A percentile compares a stretch with the other conserved stretches of the same genome.
Conservation (phyloP, 768 basidiomycete species). For the Rhodotorula paludigena region DNA sequence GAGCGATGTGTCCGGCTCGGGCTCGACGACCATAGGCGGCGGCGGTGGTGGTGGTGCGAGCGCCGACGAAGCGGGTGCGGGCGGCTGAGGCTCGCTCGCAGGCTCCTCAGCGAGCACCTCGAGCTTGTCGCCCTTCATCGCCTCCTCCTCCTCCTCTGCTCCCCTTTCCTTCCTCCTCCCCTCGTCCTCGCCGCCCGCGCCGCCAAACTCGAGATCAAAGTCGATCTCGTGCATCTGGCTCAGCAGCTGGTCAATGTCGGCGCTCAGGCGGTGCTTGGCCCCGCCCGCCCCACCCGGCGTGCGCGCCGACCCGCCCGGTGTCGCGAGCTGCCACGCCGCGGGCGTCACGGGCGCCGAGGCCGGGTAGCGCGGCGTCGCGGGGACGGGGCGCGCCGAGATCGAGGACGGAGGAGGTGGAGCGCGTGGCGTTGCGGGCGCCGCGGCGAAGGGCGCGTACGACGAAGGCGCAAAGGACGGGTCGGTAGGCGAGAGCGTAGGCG, state of each 20-base stretch:
- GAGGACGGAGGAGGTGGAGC: neutral
- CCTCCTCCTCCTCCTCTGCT: neutral
- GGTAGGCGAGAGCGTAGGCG: no score
- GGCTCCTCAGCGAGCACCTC: neutral
- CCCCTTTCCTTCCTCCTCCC: neutral
- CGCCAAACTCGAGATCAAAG: constrained; percentile 15
- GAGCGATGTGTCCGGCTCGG: neutral
- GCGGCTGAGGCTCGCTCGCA: neutral
- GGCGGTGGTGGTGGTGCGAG: neutral
- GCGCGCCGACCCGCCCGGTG: neutral
- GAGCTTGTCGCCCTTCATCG: neutral
- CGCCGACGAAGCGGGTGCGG: neutral
- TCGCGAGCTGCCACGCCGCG: constrained; percentile 19
- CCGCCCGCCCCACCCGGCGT: neutral
- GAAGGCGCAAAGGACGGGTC: no score
- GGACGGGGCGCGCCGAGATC: neutral
- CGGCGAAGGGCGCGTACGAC: neutral
- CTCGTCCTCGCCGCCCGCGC: neutral
- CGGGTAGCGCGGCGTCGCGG: neutral
- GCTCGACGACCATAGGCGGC: constrained; percentile 11
- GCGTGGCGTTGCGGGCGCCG: constrained; percentile 2
- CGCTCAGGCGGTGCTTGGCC: constrained; percentile 15
- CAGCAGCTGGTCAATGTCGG: constrained; percentile 32
- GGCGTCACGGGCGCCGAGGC: constrained; percentile 35
- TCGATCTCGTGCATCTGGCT: constrained; percentile 35